Conservation (phyloP, 257 asterid genomes). For the Solanum dulcamara region DNA sequence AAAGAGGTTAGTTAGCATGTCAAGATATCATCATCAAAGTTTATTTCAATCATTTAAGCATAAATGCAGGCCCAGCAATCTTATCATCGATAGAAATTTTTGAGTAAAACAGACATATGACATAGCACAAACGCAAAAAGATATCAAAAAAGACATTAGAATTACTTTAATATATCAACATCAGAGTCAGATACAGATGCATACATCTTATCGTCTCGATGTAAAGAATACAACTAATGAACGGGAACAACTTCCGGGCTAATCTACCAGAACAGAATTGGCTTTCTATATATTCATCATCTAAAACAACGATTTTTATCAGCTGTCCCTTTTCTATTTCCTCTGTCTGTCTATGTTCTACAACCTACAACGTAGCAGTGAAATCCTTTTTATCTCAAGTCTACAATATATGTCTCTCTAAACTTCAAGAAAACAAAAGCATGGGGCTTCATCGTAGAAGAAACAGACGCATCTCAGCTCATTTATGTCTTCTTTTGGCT, state of each 20-base stretch:
- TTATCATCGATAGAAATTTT: not conserved
- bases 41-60: not conserved
- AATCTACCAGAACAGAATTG: not conserved
- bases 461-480: constrained; percentile 11
- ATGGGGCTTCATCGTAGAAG: not conserved
- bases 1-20: not conserved
- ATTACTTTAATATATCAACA: not conserved
- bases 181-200: not conserved
- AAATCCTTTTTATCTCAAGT: not conserved
- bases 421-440: not conserved
- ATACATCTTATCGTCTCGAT: not conserved
- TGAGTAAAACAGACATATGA: not conserved
- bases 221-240: not conserved
- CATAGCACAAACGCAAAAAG: not conserved
- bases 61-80: not conserved
- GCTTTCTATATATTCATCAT: not conserved
- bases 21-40: not conserved
- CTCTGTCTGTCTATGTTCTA: not conserved
- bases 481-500: constrained; percentile 73
- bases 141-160: not conserved
- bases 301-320: not conserved
- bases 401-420: not conserved
- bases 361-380: not conserved
- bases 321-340: not conserved
- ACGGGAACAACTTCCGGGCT: not conserved